Base-by-base conservation (phyloP, 495 filamentous ascomycete species). In the Aspergillus haitiensis region DNA sequence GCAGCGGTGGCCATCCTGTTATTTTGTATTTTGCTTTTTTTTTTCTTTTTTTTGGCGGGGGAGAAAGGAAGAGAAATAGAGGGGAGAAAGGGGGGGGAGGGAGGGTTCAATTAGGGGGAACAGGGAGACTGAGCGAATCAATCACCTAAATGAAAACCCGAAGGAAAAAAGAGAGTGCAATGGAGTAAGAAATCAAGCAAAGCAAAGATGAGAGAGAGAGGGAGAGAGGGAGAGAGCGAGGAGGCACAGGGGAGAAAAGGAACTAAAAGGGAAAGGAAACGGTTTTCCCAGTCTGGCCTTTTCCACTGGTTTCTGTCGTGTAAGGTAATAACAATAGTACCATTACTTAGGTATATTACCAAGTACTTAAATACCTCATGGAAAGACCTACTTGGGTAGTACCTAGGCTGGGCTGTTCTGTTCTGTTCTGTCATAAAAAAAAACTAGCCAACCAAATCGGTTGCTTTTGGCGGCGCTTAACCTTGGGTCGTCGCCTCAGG, bases 41-140 rank as follows among this genome's bases (percentile, higher is more conserved):
- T 27, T 27, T 27, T 27, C 21, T 27, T 27, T 27, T 27, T 27
- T 27, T 27, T 27, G 21, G 21, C 21, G 21, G 21, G 35, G 51
- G 47, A 45, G 32, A 37, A 44, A 46, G 34, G 31, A 59, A 59
- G 39, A 42, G 35, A 50, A 44, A 49, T 36, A 10, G 53, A 50
- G 15, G 51, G 64, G 37, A 60, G n/a, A n/a, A n/a, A n/a, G 34
- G 47, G 11, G n/a, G 35, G 18, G 21, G 33, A n/a, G 36, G 45
- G 37, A 35, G 49, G 37, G 40, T 55, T 58, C 50, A 34, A 58
- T 16, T 16, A 3, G 44, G 44, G 37, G 39, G 42, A 6, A 64
- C 10, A 62, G 18, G 57, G 76, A 70, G 74, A 83, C 81, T 55
- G 45, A 67, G 53, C 45, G 11, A 55, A 53, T 62, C 61, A 27